Evolutionary conservation across 257 asterid genomes (phyloP).

Genomic region (Buddleja alternifolia): DNA sequence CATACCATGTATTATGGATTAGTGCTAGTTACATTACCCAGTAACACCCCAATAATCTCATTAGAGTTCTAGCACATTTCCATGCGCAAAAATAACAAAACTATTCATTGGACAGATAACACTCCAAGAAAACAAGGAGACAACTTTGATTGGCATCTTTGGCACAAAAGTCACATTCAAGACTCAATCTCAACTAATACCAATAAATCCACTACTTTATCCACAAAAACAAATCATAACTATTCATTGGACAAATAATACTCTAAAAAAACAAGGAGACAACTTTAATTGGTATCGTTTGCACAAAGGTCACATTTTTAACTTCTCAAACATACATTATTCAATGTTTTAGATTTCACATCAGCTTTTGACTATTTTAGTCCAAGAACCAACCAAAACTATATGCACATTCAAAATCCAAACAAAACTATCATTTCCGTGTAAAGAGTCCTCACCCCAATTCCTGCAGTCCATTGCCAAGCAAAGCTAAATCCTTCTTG

Average conservation of each 20-base stretch:
- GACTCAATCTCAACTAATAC: not conserved
- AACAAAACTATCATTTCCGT: not conserved
- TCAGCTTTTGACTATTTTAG: not conserved
- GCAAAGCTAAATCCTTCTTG: conserved; percentile 75
- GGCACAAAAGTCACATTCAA: not conserved
- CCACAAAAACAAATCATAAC: not conserved
- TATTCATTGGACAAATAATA: conserved; percentile 4
- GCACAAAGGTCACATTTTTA: not conserved
- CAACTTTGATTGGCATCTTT: not conserved
- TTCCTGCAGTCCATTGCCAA: conserved; percentile 82
- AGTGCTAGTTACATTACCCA: not conserved
- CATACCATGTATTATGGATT: not conserved
- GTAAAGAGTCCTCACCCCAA: conserved; percentile 59
- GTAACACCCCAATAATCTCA: not conserved
- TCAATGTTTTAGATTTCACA: not conserved
- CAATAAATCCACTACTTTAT: not conserved
- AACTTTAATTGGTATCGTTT: not conserved
- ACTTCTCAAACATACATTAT: not conserved
- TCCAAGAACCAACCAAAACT: not conserved
- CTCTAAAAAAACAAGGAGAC: not conserved
- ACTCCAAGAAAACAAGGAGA: not conserved
- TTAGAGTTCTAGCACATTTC: not conserved
- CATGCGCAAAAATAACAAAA: conserved; percentile 5
- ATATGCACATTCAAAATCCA: not conserved
- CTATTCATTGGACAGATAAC: not conserved